phyloP scores from a whole-genome alignment of 176 grass and related monocot genomes.

The Bothriochloa decipiens region DNA sequence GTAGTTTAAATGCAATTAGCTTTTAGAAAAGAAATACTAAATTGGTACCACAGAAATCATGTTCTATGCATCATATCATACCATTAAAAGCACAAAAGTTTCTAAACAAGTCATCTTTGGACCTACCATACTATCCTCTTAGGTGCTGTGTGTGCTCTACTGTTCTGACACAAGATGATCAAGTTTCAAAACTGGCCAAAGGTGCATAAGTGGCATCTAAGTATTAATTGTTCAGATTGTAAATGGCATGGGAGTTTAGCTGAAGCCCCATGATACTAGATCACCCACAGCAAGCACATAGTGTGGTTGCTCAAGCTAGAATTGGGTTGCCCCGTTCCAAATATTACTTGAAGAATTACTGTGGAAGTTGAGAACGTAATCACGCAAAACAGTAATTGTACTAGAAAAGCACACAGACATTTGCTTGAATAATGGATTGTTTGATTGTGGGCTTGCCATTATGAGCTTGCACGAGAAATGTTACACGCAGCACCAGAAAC shows the following conservation, averaged over 20 bases:
- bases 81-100: slow-evolving; percentile 4
- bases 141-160: neutral
- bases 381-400: neutral
- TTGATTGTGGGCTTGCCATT: neutral
- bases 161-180: neutral
- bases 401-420: neutral
- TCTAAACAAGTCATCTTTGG: neutral
- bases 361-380: neutral
- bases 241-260: neutral
- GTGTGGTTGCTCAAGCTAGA: neutral
- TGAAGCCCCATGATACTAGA: neutral
- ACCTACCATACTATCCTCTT: neutral
- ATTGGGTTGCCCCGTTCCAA: neutral
- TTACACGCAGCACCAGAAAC: neutral
- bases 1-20: neutral
- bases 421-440: neutral
- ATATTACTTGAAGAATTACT: neutral
- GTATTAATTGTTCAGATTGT: neutral
- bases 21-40: neutral
- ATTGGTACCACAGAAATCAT: neutral
- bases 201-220: neutral
- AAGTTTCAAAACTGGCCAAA: neutral
- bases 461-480: neutral
- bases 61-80: slow-evolving; percentile 10
- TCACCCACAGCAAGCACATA: neutral